Conservation (phyloP, 225 moss, liverwort and hornwort genomes). For the Takakia lepidozioides region DNA sequence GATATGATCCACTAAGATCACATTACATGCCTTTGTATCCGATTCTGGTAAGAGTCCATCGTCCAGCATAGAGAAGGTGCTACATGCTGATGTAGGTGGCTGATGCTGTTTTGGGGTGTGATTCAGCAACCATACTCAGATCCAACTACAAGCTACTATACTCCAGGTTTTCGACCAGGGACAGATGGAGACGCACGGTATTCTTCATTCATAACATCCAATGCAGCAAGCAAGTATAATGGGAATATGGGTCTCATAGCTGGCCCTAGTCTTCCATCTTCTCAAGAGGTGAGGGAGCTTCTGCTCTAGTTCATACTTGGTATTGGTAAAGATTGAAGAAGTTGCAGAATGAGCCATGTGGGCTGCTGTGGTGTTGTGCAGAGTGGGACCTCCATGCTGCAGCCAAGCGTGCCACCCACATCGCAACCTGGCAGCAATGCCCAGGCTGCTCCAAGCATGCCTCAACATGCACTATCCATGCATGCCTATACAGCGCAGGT, state of each 20-base stretch:
- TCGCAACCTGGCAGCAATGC: constrained; percentile 63
- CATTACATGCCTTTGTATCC: too few species aligned
- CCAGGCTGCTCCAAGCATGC: constrained; percentile 52
- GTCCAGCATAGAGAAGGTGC: too few species aligned
- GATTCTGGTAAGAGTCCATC: too few species aligned
- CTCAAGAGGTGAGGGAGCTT: constrained; percentile 86
- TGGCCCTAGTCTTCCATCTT: constrained; percentile 53
- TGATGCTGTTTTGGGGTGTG: not conserved
- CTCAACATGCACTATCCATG: constrained; percentile 70
- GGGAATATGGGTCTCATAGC: constrained; percentile 71
- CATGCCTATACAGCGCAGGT: constrained; percentile 80
- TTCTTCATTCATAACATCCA: constrained; percentile 54
- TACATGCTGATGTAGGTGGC: too few species aligned
- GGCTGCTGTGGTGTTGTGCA: constrained; percentile 8
- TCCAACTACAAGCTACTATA: constrained; percentile 73
- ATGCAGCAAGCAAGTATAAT: constrained; percentile 78
- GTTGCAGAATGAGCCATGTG: too few species aligned
- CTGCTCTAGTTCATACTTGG: too few species aligned
- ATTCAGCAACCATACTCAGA: constrained; percentile 45
- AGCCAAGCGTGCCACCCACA: constrained; percentile 45
- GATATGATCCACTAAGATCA: too few species aligned
- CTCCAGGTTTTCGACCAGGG: constrained; percentile 65
- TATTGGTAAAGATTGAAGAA: too few species aligned
- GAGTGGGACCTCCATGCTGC: constrained; percentile 45
- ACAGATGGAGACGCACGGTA: constrained; percentile 71